Evolutionary conservation across 805 yeast species (phyloP).

Genomic region (Candida orba): DNA sequence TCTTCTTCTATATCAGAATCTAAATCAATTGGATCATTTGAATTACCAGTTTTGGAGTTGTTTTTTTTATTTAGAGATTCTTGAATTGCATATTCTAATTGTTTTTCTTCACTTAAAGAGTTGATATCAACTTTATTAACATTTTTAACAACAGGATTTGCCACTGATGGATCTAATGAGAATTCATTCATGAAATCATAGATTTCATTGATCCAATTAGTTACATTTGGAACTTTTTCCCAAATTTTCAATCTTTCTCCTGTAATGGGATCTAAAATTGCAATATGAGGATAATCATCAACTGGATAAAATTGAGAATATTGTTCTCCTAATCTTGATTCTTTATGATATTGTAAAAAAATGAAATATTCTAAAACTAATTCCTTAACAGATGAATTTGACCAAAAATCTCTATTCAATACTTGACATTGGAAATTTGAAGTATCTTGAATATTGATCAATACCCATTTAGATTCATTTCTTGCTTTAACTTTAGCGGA

Average conservation of each 20-base stretch:
- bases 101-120: constrained; percentile 74
- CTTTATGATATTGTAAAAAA: constrained; percentile 79
- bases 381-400: constrained; percentile 55
- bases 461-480: constrained; percentile 64
- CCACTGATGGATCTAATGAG: constrained; percentile 54
- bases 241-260: constrained; percentile 83
- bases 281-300: constrained; percentile 73
- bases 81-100: constrained; percentile 65
- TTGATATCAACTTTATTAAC: constrained; percentile 56
- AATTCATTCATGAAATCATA: constrained; percentile 60
- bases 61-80: constrained; percentile 43
- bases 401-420: constrained; percentile 91
- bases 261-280: constrained; percentile 90
- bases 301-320: constrained; percentile 71
- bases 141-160: constrained; percentile 61
- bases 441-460: constrained; percentile 82
- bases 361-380: constrained; percentile 62
- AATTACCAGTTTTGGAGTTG: constrained; percentile 1
- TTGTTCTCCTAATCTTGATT: constrained; percentile 64
- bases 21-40: neutral
- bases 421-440: constrained; percentile 85
- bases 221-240: constrained; percentile 59
- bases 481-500: constrained; percentile 65
- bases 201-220: constrained; percentile 59
- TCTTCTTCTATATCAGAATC: constrained; percentile 20